phyloP scores from a whole-genome alignment of 805 yeast genomes.

The Candida peoriensis region DNA sequence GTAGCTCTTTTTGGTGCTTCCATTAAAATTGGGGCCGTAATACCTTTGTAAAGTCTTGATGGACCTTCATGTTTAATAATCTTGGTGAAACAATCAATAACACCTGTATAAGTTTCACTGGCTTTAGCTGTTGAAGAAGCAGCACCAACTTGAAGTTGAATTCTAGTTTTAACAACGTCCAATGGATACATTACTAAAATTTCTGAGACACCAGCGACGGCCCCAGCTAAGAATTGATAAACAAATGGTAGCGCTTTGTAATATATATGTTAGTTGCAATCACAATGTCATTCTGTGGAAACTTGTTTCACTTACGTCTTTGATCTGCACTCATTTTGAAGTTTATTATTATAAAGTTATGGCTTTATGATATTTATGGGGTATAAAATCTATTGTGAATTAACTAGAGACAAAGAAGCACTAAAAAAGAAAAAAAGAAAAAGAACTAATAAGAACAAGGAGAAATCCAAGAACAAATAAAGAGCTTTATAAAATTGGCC shows the following conservation, averaged over 20 bases:
- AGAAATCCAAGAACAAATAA: too few species aligned
- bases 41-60: conserved; percentile 83
- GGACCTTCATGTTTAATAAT: conserved; percentile 85
- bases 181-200: conserved; percentile 93
- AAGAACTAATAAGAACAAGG: too few species aligned
- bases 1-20: conserved; percentile 99
- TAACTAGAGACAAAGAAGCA: too few species aligned
- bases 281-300: too few species aligned
- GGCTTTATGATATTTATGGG: too few species aligned
- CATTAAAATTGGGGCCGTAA: conserved; percentile 94
- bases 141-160: conserved; percentile 69
- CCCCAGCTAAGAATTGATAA: conserved; percentile 90
- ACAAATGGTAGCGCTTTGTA: conserved; percentile 69
- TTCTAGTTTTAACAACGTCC: conserved; percentile 95
- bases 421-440: too few species aligned
- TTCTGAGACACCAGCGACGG: conserved; percentile 96
- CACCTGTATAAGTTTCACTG: conserved; percentile 56
- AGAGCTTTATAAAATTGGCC: too few species aligned
- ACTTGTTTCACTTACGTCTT: conserved; percentile 16
- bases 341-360: neutral
- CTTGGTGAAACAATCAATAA: conserved; percentile 77
- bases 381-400: too few species aligned
- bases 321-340: conserved; percentile 10
- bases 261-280: neutral
- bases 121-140: conserved; percentile 44